Conservation (phyloP, 2,329 filamentous ascomycete species). For the Exophiala aquamarina region DNA sequence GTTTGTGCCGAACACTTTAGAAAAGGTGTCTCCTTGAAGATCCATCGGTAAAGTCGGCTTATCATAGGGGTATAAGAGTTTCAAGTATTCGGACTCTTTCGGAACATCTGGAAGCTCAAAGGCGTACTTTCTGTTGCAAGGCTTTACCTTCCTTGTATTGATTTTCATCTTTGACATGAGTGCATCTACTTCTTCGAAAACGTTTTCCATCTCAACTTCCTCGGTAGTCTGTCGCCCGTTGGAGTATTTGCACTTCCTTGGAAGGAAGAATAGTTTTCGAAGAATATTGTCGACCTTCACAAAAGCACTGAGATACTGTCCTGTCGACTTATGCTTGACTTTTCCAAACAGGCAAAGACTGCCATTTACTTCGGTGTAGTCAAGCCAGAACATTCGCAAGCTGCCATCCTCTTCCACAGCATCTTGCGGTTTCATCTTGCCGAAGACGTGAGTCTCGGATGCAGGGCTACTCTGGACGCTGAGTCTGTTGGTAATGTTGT, state of each 20-base stretch:
- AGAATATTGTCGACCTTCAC: slow-evolving; percentile 94
- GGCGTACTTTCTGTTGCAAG: slow-evolving; percentile 85
- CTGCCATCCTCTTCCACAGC: slow-evolving; percentile 93
- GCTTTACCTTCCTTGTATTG: slow-evolving; percentile 89
- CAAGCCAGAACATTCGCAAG: slow-evolving; percentile 92
- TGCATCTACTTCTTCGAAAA: slow-evolving; percentile 83
- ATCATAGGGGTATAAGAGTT: slow-evolving; percentile 92
- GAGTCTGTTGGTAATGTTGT: slow-evolving; percentile 77
- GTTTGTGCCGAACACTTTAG: slow-evolving; percentile 88
- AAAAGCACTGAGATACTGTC: slow-evolving; percentile 83
- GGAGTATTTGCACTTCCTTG: slow-evolving; percentile 63
- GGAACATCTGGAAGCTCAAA: slow-evolving; percentile 89
- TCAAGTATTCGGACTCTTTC: slow-evolving; percentile 86
- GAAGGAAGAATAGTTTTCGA: slow-evolving; percentile 89
- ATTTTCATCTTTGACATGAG: slow-evolving; percentile 88
- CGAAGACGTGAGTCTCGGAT: slow-evolving; percentile 62
- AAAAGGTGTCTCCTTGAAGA: slow-evolving; percentile 81
- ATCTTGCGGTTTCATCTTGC: slow-evolving; percentile 79
- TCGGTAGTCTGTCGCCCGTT: slow-evolving; percentile 70
- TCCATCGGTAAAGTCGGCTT: slow-evolving; percentile 73
- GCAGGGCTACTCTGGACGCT: slow-evolving; percentile 74
- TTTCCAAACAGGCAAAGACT: slow-evolving; percentile 94
- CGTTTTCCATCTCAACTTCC: slow-evolving; percentile 80
- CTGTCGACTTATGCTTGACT: slow-evolving; percentile 82
- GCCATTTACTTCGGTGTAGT: slow-evolving; percentile 90